phyloP scores from a whole-genome alignment of 2,329 filamentous ascomycete species.

The Lecanosticta acicola region DNA sequence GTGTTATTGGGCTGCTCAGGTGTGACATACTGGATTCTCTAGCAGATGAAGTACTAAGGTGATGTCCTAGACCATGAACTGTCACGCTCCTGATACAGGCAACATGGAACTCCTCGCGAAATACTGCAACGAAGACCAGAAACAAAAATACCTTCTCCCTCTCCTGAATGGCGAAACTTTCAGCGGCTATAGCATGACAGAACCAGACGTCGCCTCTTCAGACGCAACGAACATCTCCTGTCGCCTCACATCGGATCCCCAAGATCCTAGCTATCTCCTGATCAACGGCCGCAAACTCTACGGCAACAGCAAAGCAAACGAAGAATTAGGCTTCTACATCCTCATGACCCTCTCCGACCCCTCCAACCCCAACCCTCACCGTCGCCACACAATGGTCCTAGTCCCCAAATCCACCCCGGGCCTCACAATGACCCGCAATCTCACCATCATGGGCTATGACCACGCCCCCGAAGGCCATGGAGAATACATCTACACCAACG shows the following conservation, averaged over 20 bases:
- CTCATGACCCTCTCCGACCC: constrained; percentile 90
- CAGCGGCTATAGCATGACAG: constrained; percentile 48
- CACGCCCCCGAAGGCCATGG: constrained; percentile 94
- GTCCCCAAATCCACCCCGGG: constrained; percentile 80
- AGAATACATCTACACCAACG: constrained; percentile 80
- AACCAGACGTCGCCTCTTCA: constrained; percentile 44
- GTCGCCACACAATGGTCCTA: constrained; percentile 85
- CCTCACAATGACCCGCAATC: constrained; percentile 86
- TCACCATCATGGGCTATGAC: constrained; percentile 90
- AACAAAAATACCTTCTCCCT: constrained; percentile 44
- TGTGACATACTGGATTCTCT: constrained; percentile 15
- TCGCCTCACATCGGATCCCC: constrained; percentile 61
- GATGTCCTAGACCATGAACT: constrained; percentile 27
- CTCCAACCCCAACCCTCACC: constrained; percentile 68
- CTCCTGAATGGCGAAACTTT: constrained; percentile 43
- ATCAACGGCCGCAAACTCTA: constrained; percentile 98
- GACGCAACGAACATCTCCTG: constrained; percentile 47
- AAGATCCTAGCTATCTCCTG: constrained; percentile 79
- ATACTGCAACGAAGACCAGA: constrained; percentile 45
- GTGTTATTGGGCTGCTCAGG: constrained; percentile 43
- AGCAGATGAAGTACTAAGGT: too few species aligned
- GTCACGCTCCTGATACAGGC: constrained; percentile 42
- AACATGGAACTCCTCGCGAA: constrained; percentile 48
- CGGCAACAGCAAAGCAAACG: constrained; percentile 89
- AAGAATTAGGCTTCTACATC: constrained; percentile 82